A percentile compares a stretch with the other conserved stretches of the same genome.
Conservation (phyloP, 2,329 filamentous ascomycete genomes). For the Botryotinia convoluta region DNA sequence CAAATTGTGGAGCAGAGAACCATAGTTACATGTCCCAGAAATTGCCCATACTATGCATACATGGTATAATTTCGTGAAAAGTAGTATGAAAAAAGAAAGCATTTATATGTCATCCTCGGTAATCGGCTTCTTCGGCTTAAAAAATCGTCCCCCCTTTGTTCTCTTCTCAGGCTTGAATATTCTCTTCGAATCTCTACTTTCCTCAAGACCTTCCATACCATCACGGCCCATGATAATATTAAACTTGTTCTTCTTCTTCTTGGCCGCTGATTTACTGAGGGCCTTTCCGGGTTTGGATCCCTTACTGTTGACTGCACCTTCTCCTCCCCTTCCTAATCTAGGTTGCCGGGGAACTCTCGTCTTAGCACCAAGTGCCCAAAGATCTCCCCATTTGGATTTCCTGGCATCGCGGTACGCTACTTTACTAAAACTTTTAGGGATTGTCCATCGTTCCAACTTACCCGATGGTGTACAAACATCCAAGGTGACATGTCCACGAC, state of each 20-base stretch:
- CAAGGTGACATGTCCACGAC: slow-evolving; percentile 80
- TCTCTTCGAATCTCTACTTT: slow-evolving; percentile 29
- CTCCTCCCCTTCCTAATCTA: slow-evolving; percentile 51
- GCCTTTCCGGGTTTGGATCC: slow-evolving; percentile 41
- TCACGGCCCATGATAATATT: slow-evolving; percentile 40
- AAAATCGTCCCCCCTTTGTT: slow-evolving; percentile 39
- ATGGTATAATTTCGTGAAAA: not conserved
- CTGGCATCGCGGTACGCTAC: slow-evolving; percentile 89
- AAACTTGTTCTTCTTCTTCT: slow-evolving; percentile 44
- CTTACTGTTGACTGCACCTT: slow-evolving; percentile 24
- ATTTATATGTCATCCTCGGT: slow-evolving; percentile 33
- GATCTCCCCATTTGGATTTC: slow-evolving; percentile 86
- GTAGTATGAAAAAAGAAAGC: not conserved
- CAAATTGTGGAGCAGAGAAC: slow-evolving; percentile 7
- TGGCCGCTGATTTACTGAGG: slow-evolving; percentile 39
- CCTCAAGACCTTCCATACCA: slow-evolving; percentile 34
- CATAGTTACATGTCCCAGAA: not conserved
- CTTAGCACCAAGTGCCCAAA: slow-evolving; percentile 95
- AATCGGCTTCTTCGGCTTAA: slow-evolving; percentile 40
- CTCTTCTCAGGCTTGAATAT: slow-evolving; percentile 35
- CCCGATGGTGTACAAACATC: slow-evolving; percentile 88
- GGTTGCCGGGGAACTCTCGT: slow-evolving; percentile 64
- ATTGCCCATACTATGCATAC: not conserved
- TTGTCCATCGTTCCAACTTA: slow-evolving; percentile 87
- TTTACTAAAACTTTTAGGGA: slow-evolving; percentile 76